Percentiles rank a stretch among this genome's conserved stretches.
These are phyloP conservation scores for Tremella fuciformis DNA, from an alignment of 768 basidiomycete genomes.

Conservation along the genomic window DNA sequence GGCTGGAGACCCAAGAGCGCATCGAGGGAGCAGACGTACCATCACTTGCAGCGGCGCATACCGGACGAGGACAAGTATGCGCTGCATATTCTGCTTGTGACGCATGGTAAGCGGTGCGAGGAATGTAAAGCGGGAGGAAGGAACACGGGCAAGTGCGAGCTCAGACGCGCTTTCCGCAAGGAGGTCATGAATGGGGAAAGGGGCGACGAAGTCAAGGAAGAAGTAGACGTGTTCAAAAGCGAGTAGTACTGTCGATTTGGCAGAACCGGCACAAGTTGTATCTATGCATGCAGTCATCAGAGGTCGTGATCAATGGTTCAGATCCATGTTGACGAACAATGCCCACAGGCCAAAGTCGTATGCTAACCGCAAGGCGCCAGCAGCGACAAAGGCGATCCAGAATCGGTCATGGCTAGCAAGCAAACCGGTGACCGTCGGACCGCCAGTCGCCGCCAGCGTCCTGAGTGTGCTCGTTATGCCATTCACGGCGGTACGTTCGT, in stretches of 20 bases:
- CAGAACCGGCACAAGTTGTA: not conserved
- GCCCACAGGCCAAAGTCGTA: constrained; percentile 42
- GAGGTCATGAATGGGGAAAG: constrained; percentile 4
- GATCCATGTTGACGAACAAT: constrained; percentile 29
- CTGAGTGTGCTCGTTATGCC: constrained; percentile 34
- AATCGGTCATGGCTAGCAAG: constrained; percentile 25
- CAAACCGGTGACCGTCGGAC: constrained; percentile 34
- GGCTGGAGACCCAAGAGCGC: constrained; percentile 40
- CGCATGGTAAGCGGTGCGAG: constrained; percentile 42
- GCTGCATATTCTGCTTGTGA: constrained; percentile 42
- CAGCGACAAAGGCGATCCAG: constrained; percentile 36
- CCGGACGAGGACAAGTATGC: constrained; percentile 46
- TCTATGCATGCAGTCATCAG: not conserved
- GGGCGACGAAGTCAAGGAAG: constrained; percentile 7
- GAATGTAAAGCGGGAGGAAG: constrained; percentile 42
- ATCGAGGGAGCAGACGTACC: constrained; percentile 43
- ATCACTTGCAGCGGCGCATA: constrained; percentile 40
- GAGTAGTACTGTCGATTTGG: no score
- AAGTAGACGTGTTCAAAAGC: not conserved
- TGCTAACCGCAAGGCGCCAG: constrained; percentile 24
- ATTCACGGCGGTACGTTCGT: constrained; percentile 38
- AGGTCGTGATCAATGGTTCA: constrained; percentile 5
- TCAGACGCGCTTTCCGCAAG: constrained; percentile 26
- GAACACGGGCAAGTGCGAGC: constrained; percentile 27
- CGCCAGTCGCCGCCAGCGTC: constrained; percentile 29